phyloP scores from a whole-genome alignment of 2,329 filamentous ascomycete species.

The Cephalotrichum gorgonifer region DNA sequence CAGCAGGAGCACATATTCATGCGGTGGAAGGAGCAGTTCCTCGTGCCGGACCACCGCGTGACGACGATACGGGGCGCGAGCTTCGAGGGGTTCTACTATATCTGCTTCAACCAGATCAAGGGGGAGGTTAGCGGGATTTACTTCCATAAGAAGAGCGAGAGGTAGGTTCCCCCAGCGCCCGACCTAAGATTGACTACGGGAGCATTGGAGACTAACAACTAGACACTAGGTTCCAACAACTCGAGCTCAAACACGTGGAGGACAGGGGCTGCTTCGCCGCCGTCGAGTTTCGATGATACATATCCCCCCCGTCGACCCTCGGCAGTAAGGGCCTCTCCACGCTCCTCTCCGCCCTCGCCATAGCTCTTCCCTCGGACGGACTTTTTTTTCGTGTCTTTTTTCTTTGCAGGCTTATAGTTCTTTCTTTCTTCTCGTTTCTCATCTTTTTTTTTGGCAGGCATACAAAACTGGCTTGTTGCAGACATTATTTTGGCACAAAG shows the following conservation, averaged over 20 bases:
- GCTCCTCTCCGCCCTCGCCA: conserved; percentile 3
- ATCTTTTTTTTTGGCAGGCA: not conserved
- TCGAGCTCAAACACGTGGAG: conserved; percentile 81
- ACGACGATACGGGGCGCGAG: conserved; percentile 86
- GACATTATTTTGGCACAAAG: no score
- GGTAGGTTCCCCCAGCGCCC: conserved; percentile 46
- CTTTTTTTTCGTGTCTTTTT: no score
- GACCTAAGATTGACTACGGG: not conserved
- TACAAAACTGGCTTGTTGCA: no score
- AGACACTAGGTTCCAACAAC: conserved; percentile 82
- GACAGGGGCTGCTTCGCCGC: conserved; percentile 75
- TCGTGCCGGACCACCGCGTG: conserved; percentile 90
- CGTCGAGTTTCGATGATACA: conserved; percentile 60
- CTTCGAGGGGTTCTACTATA: conserved; percentile 98
- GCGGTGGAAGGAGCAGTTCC: conserved; percentile 98
- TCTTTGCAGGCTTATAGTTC: no score
- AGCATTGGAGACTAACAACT: no score
- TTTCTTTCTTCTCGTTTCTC: not conserved
- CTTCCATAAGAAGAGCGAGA: conserved; percentile 96
- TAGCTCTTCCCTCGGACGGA: no score
- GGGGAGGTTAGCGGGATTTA: conserved; percentile 90
- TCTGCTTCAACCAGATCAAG: conserved; percentile 89
- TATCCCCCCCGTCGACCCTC: not conserved
- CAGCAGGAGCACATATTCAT: conserved; percentile 91
- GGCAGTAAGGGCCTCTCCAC: no score